Evolutionary conservation across 2,329 filamentous ascomycete genomes (phyloP), one percentile per base, ranked within the genome.

Genomic region (Penicillium sp.): DNA sequence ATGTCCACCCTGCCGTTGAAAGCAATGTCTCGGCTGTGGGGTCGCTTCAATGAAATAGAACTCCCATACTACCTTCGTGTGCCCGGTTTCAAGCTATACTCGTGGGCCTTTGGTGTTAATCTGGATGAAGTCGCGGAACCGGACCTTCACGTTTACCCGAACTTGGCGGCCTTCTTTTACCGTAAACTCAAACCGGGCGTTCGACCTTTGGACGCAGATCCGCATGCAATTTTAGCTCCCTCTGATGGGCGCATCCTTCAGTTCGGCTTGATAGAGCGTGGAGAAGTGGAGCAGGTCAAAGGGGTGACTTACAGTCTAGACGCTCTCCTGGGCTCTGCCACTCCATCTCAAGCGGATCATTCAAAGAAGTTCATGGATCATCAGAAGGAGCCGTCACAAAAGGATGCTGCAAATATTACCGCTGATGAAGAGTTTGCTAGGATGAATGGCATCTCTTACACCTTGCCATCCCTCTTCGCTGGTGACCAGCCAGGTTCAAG

Each of bases 261-360:
- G 71, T 97, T 93, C 70, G 95, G 95, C 11, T 89, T 88, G 69
- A 97, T 99, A 61, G 90, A 96, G 71, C 88, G 93, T 71, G 93
- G 94, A 52, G 92, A 97, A 73, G 96, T 99, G 48, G 95, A 99
- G 77, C 95, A 99, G 80, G 94, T 99, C 66, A 99, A 99, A 80
- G 95, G 95, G 63, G 95, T 99, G 85, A 99, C 95, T 0, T 99
- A 99, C 79, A 96, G 90, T 68, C 86, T 99, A 58, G 95, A 99
- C 75, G 93, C 95, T 7, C 85, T 99, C 1, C 85, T 99, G 2
- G 95, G 95, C 67, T 77, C 75, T 67, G 86, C 78, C 77, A 89
- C 70, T 74, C 85, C 61, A 60, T 71, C 73, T 9, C 70, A 78
- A 30, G 73, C 77, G 13, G 76, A 78, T 67, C 78, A 71, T 67